Percentiles rank a stretch among this genome's conserved stretches.
These are phyloP conservation scores for Chaetomium sp. DNA, from an alignment of 2,329 filamentous ascomycete genomes.

Conservation along the genomic window DNA sequence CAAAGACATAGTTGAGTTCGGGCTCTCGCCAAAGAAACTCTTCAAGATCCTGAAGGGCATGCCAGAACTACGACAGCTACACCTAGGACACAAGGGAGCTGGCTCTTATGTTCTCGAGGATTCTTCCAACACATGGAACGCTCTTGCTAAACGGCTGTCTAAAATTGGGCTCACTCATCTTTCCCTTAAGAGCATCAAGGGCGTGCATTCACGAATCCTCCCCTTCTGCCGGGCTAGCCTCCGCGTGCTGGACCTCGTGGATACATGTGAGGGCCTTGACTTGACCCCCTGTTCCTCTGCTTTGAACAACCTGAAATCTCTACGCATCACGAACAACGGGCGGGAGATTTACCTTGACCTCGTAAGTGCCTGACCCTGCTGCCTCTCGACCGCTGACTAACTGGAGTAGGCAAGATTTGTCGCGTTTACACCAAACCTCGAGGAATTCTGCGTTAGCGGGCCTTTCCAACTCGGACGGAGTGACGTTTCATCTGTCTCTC, in stretches of 20 bases:
- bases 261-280: neutral
- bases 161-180: slow-evolving; percentile 10
- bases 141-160: neutral
- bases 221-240: neutral
- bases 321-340: neutral
- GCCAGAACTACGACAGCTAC: slow-evolving; percentile 14
- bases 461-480: neutral
- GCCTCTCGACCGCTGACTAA: neutral
- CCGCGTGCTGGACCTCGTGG: slow-evolving; percentile 5
- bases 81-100: slow-evolving; percentile 2
- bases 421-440: slow-evolving; percentile 13
- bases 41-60: slow-evolving; percentile 8
- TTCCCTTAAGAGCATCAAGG: neutral
- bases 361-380: too few relatives aligned
- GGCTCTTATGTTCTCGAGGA: too few relatives aligned
- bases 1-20: slow-evolving; percentile 11
- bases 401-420: slow-evolving; percentile 6
- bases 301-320: slow-evolving; percentile 2
- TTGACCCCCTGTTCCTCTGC: too few relatives aligned
- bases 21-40: slow-evolving; percentile 8
- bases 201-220: neutral
- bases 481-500: neutral
- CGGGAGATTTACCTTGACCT: too few relatives aligned
- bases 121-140: too few relatives aligned
- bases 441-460: slow-evolving; percentile 14